phyloP scores from a whole-genome alignment of 78 protist genomes.

The Dictyostelium firmibasis region DNA sequence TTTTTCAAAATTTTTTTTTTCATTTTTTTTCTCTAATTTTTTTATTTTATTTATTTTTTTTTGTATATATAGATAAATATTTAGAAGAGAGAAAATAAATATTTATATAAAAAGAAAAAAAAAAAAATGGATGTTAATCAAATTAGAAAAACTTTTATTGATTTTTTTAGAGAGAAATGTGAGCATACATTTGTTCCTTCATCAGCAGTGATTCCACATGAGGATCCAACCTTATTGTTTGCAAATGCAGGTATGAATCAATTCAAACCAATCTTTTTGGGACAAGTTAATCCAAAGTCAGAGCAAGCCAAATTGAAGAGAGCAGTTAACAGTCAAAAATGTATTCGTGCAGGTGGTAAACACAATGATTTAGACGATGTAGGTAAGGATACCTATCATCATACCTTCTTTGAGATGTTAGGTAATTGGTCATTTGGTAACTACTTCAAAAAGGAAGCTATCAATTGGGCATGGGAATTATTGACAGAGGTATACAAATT shows the following conservation, averaged over 20 bases:
- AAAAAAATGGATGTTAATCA: constrained; percentile 41
- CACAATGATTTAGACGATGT: constrained; percentile 99
- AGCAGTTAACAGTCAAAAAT: constrained; percentile 97
- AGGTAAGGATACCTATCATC: constrained; percentile 97
- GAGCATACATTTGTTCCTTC: constrained; percentile 91
- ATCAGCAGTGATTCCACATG: constrained; percentile 92
- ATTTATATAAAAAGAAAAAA: not conserved
- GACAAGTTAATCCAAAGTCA: constrained; percentile 91
- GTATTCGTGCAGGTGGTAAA: constrained; percentile 99
- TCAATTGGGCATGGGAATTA: constrained; percentile 96
- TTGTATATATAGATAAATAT: not conserved
- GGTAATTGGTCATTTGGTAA: constrained; percentile 98
- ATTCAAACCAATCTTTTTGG: constrained; percentile 97
- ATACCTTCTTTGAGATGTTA: constrained; percentile 99
- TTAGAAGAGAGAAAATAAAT: not conserved
- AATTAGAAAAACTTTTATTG: constrained; percentile 93
- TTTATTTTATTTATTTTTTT: not conserved
- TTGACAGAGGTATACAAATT: constrained; percentile 92
- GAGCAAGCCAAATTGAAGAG: constrained; percentile 90
- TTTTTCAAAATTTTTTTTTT: too few species aligned
- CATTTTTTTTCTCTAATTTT: too few species aligned
- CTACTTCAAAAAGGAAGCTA: constrained; percentile 98
- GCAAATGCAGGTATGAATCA: constrained; percentile 99
- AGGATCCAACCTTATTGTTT: constrained; percentile 98
- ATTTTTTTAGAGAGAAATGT: constrained; percentile 85